Conservation (phyloP, 192 early-diverging fungal genomes). For the Coemansia sp. region DNA sequence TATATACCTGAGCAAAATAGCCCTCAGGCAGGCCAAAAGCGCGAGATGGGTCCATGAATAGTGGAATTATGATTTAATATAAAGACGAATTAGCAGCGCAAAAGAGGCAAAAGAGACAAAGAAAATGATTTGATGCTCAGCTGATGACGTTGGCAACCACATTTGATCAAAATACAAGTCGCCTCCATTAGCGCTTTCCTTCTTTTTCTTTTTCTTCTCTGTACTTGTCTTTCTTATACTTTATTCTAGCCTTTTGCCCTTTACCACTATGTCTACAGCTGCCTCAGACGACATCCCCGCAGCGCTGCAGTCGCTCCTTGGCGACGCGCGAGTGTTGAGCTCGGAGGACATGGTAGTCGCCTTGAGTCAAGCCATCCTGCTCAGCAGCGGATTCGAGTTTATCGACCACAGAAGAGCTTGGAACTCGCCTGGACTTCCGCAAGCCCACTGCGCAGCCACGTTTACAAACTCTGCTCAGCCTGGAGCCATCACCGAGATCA, state of each 20-base stretch:
- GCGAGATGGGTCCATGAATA: conserved; percentile 44
- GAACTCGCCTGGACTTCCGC: conserved; percentile 31
- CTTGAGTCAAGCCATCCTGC: conserved; percentile 36
- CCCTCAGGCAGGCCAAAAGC: conserved; percentile 52
- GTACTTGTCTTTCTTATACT: neutral
- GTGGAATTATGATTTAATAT: neutral
- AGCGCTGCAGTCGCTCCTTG: conserved; percentile 18
- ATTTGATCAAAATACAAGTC: neutral
- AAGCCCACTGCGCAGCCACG: conserved; percentile 11
- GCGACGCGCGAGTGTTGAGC: conserved; percentile 16
- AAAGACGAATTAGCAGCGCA: conserved; percentile 1
- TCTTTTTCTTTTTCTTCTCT: conserved; percentile 9
- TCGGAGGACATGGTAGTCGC: conserved; percentile 39
- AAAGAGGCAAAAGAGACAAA: neutral
- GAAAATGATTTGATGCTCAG: neutral
- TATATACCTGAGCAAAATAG: conserved; percentile 52
- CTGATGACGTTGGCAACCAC: neutral
- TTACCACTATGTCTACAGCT: neutral
- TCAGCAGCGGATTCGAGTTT: conserved; percentile 20
- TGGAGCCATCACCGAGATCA: conserved; percentile 13
- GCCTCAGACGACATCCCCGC: neutral
- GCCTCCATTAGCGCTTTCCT: no score
- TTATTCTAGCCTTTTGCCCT: neutral
- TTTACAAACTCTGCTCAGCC: conserved; percentile 10
- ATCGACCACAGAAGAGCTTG: conserved; percentile 10